Evolutionary conservation across 495 filamentous ascomycete species (phyloP).

Genomic region (Tuber magnatum): DNA sequence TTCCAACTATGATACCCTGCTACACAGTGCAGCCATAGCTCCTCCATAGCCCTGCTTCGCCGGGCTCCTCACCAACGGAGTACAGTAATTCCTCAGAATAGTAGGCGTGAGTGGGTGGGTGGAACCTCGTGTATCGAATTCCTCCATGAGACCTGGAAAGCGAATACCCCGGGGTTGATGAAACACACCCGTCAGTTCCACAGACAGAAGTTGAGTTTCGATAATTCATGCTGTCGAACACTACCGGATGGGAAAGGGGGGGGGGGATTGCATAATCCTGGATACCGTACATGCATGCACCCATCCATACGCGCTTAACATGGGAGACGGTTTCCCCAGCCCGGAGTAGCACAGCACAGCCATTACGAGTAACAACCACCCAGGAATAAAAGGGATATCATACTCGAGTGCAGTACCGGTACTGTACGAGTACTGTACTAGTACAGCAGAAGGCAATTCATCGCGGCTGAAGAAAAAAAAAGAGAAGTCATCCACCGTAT

Average conservation of each 20-base stretch:
- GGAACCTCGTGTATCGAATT: not conserved
- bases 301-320: not conserved
- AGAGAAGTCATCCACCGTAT: no score
- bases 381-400: not conserved
- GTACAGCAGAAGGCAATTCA: not conserved
- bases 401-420: not conserved
- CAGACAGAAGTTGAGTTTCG: not conserved
- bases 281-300: no score
- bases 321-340: not conserved
- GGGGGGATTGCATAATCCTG: not conserved
- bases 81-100: not conserved
- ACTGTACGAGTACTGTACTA: not conserved
- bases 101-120: not conserved
- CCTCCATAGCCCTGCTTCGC: not conserved
- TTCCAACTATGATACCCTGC: not conserved
- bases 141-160: not conserved
- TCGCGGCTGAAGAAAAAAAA: no score
- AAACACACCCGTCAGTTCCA: not conserved
- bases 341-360: not conserved
- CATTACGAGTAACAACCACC: not conserved
- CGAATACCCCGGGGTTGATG: not conserved
- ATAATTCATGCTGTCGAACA: not conserved
- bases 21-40: not conserved
- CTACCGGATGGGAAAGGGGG: not conserved
- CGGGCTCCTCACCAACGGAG: not conserved